A percentile compares a stretch with the other conserved stretches of the same genome.
Evolutionary conservation across 2,329 filamentous ascomycete species (phyloP).

Genomic region (Beauveria caledonica): DNA sequence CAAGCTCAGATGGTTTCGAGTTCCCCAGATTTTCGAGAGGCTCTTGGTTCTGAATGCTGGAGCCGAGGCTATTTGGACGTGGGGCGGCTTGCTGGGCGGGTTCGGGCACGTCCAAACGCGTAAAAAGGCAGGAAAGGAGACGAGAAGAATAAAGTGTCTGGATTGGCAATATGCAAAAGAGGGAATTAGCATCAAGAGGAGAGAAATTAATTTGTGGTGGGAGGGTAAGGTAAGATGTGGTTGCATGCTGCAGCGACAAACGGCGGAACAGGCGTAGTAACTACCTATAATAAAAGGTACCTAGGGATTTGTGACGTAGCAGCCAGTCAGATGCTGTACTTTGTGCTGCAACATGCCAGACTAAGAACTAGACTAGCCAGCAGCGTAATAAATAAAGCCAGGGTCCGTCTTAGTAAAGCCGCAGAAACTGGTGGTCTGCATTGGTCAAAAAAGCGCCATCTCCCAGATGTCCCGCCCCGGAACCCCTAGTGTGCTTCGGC

Average conservation of each 20-base stretch:
- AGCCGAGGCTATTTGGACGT: background rate
- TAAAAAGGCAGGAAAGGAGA: background rate
- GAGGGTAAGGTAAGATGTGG: slow-evolving; percentile 10
- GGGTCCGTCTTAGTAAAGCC: background rate
- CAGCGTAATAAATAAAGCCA: background rate
- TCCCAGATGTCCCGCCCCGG: background rate
- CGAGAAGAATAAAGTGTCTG: too few relatives aligned
- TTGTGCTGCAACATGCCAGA: background rate
- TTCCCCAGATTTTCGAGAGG: background rate
- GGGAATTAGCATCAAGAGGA: background rate
- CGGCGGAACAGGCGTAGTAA: background rate
- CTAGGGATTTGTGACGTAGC: slow-evolving; percentile 1
- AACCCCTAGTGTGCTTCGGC: too few relatives aligned
- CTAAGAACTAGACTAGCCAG: background rate
- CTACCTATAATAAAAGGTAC: too few relatives aligned
- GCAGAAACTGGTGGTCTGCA: background rate
- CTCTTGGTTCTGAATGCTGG: background rate
- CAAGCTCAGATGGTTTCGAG: background rate
- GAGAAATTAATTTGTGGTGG: slow-evolving; percentile 3
- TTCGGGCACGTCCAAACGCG: background rate
- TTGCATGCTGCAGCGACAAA: slow-evolving; percentile 5
- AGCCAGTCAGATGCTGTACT: background rate
- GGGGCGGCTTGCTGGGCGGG: background rate
- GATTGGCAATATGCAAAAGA: background rate
- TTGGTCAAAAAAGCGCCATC: background rate